These are phyloP conservation scores for Colletotrichum sp. DNA, from an alignment of 2,329 filamentous ascomycete species.

Conservation along the genomic window DNA sequence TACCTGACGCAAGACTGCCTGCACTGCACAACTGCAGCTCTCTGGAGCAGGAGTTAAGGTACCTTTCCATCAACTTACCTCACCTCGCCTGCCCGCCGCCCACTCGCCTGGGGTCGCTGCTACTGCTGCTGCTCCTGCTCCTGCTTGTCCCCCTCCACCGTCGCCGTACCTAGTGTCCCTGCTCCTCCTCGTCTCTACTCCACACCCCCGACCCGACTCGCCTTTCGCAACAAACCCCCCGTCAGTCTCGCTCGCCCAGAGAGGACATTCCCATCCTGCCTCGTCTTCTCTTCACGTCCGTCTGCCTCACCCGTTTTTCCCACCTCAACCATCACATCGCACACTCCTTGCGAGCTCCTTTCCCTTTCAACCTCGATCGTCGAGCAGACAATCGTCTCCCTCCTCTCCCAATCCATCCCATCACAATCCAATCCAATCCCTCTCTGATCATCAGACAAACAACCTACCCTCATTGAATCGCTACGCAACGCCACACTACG, in stretches of 20 bases:
- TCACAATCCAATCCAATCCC: constrained; percentile 14
- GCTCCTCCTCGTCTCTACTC: constrained; percentile 12
- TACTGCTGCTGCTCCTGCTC: not conserved
- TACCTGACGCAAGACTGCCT: not conserved
- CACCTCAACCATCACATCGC: constrained; percentile 21
- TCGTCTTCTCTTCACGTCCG: constrained; percentile 22
- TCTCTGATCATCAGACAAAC: constrained; percentile 14
- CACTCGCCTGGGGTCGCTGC: not conserved
- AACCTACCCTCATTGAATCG: constrained; percentile 20
- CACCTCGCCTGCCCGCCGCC: not conserved
- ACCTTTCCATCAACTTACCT: not conserved
- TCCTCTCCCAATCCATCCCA: constrained; percentile 11
- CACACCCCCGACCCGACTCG: constrained; percentile 17
- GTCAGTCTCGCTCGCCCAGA: constrained; percentile 17
- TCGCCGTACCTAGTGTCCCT: not conserved
- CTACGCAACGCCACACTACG: constrained; percentile 4
- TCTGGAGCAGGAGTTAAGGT: not conserved
- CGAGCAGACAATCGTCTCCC: constrained; percentile 12
- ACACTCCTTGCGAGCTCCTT: constrained; percentile 25
- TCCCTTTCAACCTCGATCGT: constrained; percentile 21
- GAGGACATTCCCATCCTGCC: constrained; percentile 24
- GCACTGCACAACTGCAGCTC: not conserved
- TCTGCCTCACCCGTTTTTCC: constrained; percentile 23
- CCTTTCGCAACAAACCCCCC: constrained; percentile 22
- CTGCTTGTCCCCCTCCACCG: constrained; percentile 8